A percentile compares a stretch with the other conserved stretches of the same genome.
phyloP scores from a whole-genome alignment of 352 stramenopile species.

The Halophytophthora polymorphica region DNA sequence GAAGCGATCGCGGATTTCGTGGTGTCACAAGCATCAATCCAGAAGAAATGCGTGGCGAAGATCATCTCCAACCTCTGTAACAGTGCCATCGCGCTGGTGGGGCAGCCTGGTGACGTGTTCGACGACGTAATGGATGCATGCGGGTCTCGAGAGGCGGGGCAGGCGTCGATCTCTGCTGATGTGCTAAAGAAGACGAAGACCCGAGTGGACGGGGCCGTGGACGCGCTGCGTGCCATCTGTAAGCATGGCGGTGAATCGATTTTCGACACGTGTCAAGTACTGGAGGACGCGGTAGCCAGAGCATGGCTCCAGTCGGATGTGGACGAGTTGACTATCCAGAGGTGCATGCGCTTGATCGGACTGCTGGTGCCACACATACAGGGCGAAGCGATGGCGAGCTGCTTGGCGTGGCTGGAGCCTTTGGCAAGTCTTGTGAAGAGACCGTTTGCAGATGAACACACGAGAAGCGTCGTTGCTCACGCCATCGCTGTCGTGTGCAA shows the following conservation, averaged over 20 bases:
- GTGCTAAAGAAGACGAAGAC: conserved; percentile 31
- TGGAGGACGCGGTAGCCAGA: conserved; percentile 36
- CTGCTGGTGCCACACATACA: conserved; percentile 37
- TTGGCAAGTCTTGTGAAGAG: conserved; percentile 28
- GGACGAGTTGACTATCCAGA: conserved; percentile 38
- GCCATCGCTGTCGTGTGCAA: conserved; percentile 51
- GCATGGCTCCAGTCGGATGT: conserved; percentile 25
- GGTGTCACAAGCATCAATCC: conserved; percentile 35
- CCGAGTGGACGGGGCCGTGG: conserved; percentile 42
- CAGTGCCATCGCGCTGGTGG: conserved; percentile 45
- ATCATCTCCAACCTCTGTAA: conserved; percentile 79
- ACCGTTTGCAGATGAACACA: conserved; percentile 20
- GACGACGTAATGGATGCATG: conserved; percentile 1
- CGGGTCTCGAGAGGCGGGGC: conserved; percentile 2
- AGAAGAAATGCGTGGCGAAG: conserved; percentile 75
- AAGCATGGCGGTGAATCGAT: conserved; percentile 23
- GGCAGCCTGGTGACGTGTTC: conserved; percentile 9
- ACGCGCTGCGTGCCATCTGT: conserved; percentile 39
- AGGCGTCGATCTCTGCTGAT: conserved; percentile 11
- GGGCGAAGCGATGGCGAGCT: conserved; percentile 19
- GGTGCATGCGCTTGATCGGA: conserved; percentile 46
- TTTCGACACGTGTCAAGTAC: conserved; percentile 29
- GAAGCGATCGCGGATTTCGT: conserved; percentile 58
- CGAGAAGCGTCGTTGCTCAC: conserved; percentile 31
- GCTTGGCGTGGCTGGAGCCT: conserved; percentile 43